Conservation (phyloP, 768 basidiomycete genomes). For the Xerocomellus intermedius region DNA sequence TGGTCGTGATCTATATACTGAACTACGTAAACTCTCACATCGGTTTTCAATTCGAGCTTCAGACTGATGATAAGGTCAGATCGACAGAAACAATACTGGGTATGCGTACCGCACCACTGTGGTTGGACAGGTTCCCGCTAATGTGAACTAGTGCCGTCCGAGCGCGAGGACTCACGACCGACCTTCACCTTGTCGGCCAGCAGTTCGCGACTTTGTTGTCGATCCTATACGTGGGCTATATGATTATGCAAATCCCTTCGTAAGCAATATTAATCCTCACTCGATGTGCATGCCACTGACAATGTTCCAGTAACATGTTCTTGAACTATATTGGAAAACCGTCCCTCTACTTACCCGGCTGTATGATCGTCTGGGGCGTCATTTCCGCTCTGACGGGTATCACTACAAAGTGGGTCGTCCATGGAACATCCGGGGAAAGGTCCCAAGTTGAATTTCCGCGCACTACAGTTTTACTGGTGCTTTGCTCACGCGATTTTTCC, state of each 20-base stretch:
- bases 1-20: slow-evolving; percentile 41
- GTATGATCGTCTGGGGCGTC: slow-evolving; percentile 71
- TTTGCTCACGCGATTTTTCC: slow-evolving; percentile 49
- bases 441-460: background rate
- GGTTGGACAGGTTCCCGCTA: background rate
- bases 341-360: slow-evolving; percentile 60
- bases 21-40: slow-evolving; percentile 31
- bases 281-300: background rate
- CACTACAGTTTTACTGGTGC: slow-evolving; percentile 39
- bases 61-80: slow-evolving; percentile 31
- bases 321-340: slow-evolving; percentile 65
- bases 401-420: slow-evolving; percentile 28
- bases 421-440: background rate
- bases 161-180: slow-evolving; percentile 62
- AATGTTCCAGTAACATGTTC: slow-evolving; percentile 60
- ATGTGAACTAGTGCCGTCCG: slow-evolving; percentile 55
- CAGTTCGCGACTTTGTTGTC: slow-evolving; percentile 69
- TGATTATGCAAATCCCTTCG: slow-evolving; percentile 44
- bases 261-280: slow-evolving; percentile 15
- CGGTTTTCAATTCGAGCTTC: background rate
- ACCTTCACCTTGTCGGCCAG: slow-evolving; percentile 56
- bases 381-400: slow-evolving; percentile 49
- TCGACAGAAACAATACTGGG: slow-evolving; percentile 72
- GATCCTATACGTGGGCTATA: slow-evolving; percentile 62
- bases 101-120: slow-evolving; percentile 27